Percentiles rank a stretch among this genome's conserved stretches.
phyloP scores from a whole-genome alignment of 2,329 filamentous ascomycete species.

The Elsinoe australis region DNA sequence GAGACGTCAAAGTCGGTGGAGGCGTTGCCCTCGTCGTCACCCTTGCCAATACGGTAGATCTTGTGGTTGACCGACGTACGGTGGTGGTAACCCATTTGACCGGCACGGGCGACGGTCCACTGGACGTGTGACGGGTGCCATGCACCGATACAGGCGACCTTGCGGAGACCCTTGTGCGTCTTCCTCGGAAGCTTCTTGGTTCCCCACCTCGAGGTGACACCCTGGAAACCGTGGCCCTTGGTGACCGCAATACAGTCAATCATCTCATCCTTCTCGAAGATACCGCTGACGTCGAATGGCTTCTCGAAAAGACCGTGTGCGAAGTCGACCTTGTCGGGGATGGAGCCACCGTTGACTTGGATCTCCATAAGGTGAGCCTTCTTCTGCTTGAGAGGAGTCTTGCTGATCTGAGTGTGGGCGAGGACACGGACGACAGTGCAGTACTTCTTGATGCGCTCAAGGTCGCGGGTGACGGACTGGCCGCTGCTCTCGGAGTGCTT shows the following conservation, averaged over 20 bases:
- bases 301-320: slow-evolving; percentile 97
- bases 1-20: slow-evolving; percentile 93
- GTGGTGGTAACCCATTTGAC: slow-evolving; percentile 99
- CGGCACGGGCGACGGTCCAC: slow-evolving; percentile 99
- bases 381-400: slow-evolving; percentile 99
- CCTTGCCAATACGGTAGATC: slow-evolving; percentile 98
- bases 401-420: slow-evolving; percentile 98
- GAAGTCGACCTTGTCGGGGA: slow-evolving; percentile 96
- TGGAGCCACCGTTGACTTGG: slow-evolving; percentile 95
- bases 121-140: slow-evolving; percentile 99
- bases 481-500: slow-evolving; percentile 94
- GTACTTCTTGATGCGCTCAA: slow-evolving; percentile 99
- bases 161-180: slow-evolving; percentile 99
- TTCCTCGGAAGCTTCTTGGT: slow-evolving; percentile 99
- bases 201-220: slow-evolving; percentile 96
- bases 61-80: slow-evolving; percentile 99
- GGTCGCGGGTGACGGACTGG: slow-evolving; percentile 85
- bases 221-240: slow-evolving; percentile 98
- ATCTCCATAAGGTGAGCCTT: slow-evolving; percentile 99
- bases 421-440: slow-evolving; percentile 98
- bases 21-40: slow-evolving; percentile 79
- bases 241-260: slow-evolving; percentile 98
- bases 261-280: slow-evolving; percentile 99
- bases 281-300: slow-evolving; percentile 81
- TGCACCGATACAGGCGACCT: slow-evolving; percentile 99